Conservation (phyloP, 1,139 yeast species). For the Nadsonia starkeyi-henricii region DNA sequence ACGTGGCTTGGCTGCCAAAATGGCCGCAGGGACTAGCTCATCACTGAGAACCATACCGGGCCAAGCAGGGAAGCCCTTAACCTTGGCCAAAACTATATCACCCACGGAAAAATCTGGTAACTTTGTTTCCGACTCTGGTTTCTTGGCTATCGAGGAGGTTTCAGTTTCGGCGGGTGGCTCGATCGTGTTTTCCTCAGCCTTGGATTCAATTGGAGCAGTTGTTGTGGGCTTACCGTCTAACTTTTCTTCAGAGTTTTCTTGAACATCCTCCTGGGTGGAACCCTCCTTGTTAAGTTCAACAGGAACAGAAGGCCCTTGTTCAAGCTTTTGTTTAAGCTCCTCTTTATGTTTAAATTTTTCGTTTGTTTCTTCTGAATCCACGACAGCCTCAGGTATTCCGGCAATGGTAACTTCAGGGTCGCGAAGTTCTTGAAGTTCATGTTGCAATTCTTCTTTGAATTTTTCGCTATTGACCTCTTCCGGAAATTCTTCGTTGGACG, state of each 20-base stretch:
- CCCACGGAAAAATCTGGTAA: constrained; percentile 16
- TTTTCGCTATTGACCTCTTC: not conserved
- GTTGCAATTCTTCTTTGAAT: not conserved
- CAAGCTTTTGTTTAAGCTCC: not conserved
- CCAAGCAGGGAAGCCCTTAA: constrained; percentile 28
- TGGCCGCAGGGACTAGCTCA: constrained; percentile 11
- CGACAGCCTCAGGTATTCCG: no score
- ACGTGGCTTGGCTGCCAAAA: constrained; percentile 18
- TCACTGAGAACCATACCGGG: constrained; percentile 23
- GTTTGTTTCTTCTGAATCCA: not conserved
- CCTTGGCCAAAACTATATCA: constrained; percentile 23
- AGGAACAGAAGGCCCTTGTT: no score
- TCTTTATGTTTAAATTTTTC: not conserved
- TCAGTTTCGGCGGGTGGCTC: no score
- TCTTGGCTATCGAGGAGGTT: not conserved
- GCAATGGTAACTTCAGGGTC: no score
- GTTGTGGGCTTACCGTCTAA: no score
- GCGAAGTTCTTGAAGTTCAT: not conserved
- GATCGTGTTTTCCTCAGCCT: no score
- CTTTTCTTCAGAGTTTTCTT: no score
- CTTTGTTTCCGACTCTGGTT: constrained; percentile 2
- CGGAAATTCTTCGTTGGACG: no score
- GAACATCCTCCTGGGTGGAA: no score
- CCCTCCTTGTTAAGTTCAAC: no score
- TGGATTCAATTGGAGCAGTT: no score